Evolutionary conservation across 441 rosid genomes (phyloP).

Genomic region (Populus hybrid): DNA sequence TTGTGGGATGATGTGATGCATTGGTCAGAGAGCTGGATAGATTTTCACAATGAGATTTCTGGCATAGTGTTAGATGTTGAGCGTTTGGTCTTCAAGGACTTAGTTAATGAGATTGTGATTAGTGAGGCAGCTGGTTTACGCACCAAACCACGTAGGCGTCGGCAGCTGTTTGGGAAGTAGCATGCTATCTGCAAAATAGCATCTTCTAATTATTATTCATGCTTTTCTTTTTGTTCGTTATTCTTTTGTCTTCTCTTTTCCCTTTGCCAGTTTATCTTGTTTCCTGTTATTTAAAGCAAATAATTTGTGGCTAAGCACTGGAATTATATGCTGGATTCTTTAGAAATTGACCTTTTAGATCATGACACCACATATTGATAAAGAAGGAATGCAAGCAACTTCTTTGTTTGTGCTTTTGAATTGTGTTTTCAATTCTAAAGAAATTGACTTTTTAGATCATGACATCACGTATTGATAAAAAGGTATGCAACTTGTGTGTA

Average conservation of each 20-base stretch:
- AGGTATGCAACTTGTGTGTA: too few relatives aligned
- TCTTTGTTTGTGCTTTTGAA: not conserved
- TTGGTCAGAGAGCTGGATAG: conserved; percentile 57
- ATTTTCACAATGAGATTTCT: conserved; percentile 41
- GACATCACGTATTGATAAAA: too few relatives aligned
- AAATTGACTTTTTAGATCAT: too few relatives aligned
- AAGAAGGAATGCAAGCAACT: conserved; percentile 4
- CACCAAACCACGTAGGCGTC: conserved; percentile 41
- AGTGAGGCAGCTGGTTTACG: conserved; percentile 41
- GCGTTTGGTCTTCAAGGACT: conserved; percentile 74
- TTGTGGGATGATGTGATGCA: conserved; percentile 56
- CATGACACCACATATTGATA: conserved; percentile 18
- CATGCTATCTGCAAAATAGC: conserved; percentile 9
- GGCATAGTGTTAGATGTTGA: conserved; percentile 67
- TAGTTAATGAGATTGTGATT: conserved; percentile 65
- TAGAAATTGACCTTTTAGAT: conserved; percentile 21
- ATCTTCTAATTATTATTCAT: not conserved
- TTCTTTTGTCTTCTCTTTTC: not conserved
- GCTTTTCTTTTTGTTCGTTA: not conserved
- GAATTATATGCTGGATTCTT: conserved; percentile 23
- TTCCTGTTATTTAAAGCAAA: conserved; percentile 14
- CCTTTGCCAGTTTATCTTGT: too few relatives aligned
- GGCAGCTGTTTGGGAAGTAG: conserved; percentile 55
- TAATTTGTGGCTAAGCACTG: conserved; percentile 24
- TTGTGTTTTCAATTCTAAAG: too few relatives aligned